These are phyloP conservation scores for Fistulinella prunicolor DNA, from an alignment of 768 basidiomycete species.

Conservation along the genomic window DNA sequence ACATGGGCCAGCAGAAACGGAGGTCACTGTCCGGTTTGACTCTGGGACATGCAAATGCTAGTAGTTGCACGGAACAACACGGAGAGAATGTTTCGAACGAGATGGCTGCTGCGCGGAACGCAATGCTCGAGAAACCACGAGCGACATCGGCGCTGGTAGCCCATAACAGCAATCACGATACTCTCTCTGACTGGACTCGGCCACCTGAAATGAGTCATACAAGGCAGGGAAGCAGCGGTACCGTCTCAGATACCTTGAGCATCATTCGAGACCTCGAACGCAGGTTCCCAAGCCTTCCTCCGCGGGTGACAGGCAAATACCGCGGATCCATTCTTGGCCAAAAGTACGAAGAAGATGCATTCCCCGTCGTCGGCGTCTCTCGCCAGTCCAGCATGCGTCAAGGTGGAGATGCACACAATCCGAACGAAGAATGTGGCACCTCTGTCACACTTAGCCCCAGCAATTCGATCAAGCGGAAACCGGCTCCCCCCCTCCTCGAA, in stretches of 20 bases:
- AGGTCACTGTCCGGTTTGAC: constrained; percentile 13
- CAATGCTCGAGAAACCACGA: constrained; percentile 7
- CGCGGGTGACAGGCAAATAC: constrained; percentile 29
- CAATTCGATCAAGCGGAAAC: constrained; percentile 30
- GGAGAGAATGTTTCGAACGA: constrained; percentile 9
- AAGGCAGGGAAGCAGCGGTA: constrained; percentile 22
- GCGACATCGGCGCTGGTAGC: constrained; percentile 10
- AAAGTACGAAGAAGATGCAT: constrained; percentile 21
- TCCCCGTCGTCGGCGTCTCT: constrained; percentile 23
- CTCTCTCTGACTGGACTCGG: constrained; percentile 10
- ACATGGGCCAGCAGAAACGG: constrained; percentile 13
- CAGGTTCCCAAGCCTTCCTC: constrained; percentile 53
- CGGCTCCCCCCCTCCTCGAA: constrained; percentile 27
- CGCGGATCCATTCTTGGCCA: constrained; percentile 26
- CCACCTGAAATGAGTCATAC: constrained; percentile 8
- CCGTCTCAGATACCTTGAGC: constrained; percentile 42
- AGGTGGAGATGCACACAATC: constrained; percentile 1
- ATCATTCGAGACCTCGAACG: constrained; percentile 49
- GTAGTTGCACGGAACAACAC: constrained; percentile 1
- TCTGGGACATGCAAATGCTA: not conserved
- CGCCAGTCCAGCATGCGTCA: constrained; percentile 21
- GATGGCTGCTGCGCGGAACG: constrained; percentile 4
- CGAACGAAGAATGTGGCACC: constrained; percentile 12
- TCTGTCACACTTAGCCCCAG: constrained; percentile 13
- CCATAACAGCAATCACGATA: not conserved